phyloP scores from a whole-genome alignment of 2,329 filamentous ascomycete species.

The Curvularia spicifera region DNA sequence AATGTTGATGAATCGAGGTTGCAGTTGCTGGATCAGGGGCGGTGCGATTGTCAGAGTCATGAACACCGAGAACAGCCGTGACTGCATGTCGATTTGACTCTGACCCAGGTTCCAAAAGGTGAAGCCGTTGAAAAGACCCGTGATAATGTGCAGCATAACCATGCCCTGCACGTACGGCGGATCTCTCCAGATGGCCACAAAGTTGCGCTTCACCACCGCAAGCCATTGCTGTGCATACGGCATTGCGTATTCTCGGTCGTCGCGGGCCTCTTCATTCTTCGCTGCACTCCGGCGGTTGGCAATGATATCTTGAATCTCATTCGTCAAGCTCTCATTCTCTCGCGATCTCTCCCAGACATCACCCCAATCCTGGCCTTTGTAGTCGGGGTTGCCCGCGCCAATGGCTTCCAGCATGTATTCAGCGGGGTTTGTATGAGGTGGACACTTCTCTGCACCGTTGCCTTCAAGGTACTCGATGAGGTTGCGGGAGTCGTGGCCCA shows the following conservation, averaged over 20 bases:
- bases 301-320: conserved; percentile 53
- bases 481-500: conserved; percentile 52
- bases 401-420: conserved; percentile 60
- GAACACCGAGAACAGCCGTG: conserved; percentile 76
- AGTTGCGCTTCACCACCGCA: conserved; percentile 57
- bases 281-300: conserved; percentile 40
- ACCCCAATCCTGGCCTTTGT: conserved; percentile 55
- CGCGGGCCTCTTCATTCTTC: conserved; percentile 46
- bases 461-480: conserved; percentile 59
- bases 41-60: conserved; percentile 77
- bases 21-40: conserved; percentile 76
- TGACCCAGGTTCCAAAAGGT: conserved; percentile 57
- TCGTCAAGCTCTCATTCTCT: conserved; percentile 47
- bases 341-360: conserved; percentile 53
- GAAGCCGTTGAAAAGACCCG: conserved; percentile 58
- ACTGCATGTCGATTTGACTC: conserved; percentile 55
- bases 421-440: conserved; percentile 60
- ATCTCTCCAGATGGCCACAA: conserved; percentile 69
- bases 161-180: conserved; percentile 64
- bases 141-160: conserved; percentile 61
- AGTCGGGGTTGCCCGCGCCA: conserved; percentile 52
- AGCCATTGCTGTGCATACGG: conserved; percentile 51
- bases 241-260: conserved; percentile 55
- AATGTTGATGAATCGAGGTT: conserved; percentile 72
- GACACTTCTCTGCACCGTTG: conserved; percentile 62